Evolutionary conservation across 495 filamentous ascomycete genomes (phyloP).

Genomic region (Astrocystis sublimbata): DNA sequence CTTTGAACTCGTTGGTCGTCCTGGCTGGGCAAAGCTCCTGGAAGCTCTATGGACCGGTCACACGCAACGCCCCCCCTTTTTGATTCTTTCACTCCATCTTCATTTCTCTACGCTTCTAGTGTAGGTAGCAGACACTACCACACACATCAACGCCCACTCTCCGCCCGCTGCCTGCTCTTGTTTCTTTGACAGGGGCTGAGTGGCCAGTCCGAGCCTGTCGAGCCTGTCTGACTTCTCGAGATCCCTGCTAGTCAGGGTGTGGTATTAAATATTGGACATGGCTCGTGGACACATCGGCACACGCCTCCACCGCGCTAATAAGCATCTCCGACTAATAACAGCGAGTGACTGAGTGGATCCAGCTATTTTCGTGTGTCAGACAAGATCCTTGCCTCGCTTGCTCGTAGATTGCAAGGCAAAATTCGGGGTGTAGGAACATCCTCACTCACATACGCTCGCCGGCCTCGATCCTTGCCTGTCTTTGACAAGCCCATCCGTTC

Average conservation of each 20-base stretch:
- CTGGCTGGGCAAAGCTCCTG: background rate
- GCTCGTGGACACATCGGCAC: conserved; percentile 31
- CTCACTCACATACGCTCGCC: conserved; percentile 21
- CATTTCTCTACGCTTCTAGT: conserved; percentile 17
- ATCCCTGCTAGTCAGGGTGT: conserved; percentile 29
- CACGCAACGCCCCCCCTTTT: conserved; percentile 31
- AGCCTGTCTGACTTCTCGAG: conserved; percentile 4
- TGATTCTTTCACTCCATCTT: conserved; percentile 6
- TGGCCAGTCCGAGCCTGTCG: no score
- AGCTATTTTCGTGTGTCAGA: conserved; percentile 46
- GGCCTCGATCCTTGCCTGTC: conserved; percentile 22
- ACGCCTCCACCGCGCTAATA: conserved; percentile 20
- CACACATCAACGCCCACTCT: conserved; percentile 8
- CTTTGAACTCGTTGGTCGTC: conserved; percentile 3
- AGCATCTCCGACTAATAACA: conserved; percentile 13
- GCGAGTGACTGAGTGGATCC: conserved; percentile 30
- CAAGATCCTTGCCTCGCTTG: conserved; percentile 36
- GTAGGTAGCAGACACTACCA: conserved; percentile 2
- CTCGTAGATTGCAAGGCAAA: conserved; percentile 33
- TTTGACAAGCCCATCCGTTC: conserved; percentile 22
- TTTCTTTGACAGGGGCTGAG: conserved; percentile 16
- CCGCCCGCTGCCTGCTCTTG: conserved; percentile 7
- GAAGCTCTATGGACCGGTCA: conserved; percentile 21
- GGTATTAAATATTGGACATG: conserved; percentile 37
- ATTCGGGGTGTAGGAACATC: conserved; percentile 31